A percentile compares a stretch with the other conserved stretches of the same genome.
Conservation (phyloP, 805 yeast species). For the Sugiyamaella chiloensis region DNA sequence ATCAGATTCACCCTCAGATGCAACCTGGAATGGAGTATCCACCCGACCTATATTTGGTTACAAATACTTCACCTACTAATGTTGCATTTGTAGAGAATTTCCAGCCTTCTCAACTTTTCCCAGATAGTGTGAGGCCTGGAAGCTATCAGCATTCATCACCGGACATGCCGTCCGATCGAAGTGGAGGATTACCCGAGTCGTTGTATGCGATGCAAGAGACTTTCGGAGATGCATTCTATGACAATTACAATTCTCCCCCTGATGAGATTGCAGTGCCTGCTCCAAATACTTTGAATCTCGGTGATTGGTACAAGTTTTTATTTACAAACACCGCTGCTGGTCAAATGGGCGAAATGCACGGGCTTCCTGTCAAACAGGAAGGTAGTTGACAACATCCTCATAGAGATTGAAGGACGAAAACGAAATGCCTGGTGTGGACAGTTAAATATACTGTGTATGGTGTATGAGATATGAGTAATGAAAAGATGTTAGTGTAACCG, state of each 20-base stretch:
- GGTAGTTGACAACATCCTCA: no score
- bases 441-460: no score
- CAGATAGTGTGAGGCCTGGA: constrained; percentile 29
- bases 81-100: constrained; percentile 46
- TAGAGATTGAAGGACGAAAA: no score
- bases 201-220: constrained; percentile 14
- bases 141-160: constrained; percentile 10
- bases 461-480: no score
- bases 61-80: constrained; percentile 29
- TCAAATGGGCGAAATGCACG: constrained; percentile 9
- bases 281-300: constrained; percentile 35
- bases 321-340: constrained; percentile 21
- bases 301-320: constrained; percentile 40
- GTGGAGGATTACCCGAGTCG: constrained; percentile 15
- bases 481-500: no score
- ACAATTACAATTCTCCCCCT: constrained; percentile 18
- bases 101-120: constrained; percentile 57
- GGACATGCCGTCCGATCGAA: constrained; percentile 11
- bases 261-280: constrained; percentile 18
- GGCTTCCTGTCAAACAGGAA: constrained; percentile 7
- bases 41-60: constrained; percentile 33
- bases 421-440: no score
- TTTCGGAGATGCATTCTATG: constrained; percentile 12
- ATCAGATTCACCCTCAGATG: background rate
- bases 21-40: constrained; percentile 5